Conservation (phyloP, 192 early-diverging fungal genomes). For the Coemansia sp. region DNA sequence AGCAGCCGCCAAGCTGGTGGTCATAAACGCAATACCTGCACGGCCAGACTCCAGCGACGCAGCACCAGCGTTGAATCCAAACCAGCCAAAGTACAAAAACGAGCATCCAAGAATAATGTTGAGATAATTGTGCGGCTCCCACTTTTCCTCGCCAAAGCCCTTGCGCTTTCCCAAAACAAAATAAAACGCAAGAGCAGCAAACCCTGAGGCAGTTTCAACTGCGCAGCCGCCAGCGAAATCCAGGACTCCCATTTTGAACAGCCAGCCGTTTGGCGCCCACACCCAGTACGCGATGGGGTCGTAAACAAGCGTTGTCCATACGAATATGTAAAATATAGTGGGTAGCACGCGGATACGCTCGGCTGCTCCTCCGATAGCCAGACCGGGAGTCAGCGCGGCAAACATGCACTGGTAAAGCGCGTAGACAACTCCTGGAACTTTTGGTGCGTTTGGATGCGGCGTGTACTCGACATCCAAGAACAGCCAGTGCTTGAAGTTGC, state of each 20-base stretch:
- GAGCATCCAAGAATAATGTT: constrained; percentile 81
- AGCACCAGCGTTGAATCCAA: constrained; percentile 85
- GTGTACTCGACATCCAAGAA: constrained; percentile 60
- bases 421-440: constrained; percentile 64
- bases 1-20: constrained; percentile 73
- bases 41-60: constrained; percentile 69
- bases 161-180: constrained; percentile 79
- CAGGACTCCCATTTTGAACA: constrained; percentile 67
- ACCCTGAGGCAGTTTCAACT: constrained; percentile 80
- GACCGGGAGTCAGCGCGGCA: constrained; percentile 69
- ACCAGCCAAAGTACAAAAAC: constrained; percentile 90
- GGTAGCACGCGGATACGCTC: constrained; percentile 74
- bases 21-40: constrained; percentile 72
- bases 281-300: constrained; percentile 78
- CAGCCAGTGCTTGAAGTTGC: constrained; percentile 64
- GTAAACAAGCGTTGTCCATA: constrained; percentile 73
- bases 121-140: constrained; percentile 76
- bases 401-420: constrained; percentile 82
- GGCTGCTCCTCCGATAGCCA: constrained; percentile 69
- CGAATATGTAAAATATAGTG: constrained; percentile 62
- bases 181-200: constrained; percentile 78
- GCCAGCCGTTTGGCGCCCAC: constrained; percentile 81
- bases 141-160: constrained; percentile 58
- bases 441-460: constrained; percentile 60
- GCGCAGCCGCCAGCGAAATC: constrained; percentile 91